Conservation (phyloP, 2,329 filamentous ascomycete species). For the Colletotrichum lupini region DNA sequence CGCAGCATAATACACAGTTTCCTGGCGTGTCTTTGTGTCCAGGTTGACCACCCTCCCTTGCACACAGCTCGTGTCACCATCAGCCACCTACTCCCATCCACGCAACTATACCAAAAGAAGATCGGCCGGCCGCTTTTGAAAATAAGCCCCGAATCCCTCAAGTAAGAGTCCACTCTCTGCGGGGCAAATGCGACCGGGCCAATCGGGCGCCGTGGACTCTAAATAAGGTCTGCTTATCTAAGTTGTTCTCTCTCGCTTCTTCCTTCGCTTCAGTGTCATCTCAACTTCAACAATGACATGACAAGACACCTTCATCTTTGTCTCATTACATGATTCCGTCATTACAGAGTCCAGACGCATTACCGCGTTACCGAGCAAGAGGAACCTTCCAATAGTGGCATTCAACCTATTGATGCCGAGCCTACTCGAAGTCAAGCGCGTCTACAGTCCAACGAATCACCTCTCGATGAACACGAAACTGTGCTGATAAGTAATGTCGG, state of each 20-base stretch:
- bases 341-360: neutral
- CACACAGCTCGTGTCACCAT: neutral
- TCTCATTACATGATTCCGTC: neutral
- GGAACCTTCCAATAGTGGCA: neutral
- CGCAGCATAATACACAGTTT: neutral
- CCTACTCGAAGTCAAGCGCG: neutral
- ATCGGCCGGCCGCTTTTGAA: neutral
- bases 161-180: neutral
- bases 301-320: neutral
- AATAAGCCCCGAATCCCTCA: neutral
- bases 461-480: neutral
- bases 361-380: neutral
- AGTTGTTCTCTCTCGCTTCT: neutral
- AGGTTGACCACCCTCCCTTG: neutral
- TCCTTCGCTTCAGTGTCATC: neutral
- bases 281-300: neutral
- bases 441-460: neutral
- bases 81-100: neutral
- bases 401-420: neutral
- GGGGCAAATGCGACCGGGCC: constrained; percentile 3
- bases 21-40: neutral
- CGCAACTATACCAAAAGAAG: neutral
- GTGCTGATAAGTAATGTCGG: neutral
- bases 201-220: neutral
- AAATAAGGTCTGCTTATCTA: neutral